Base-by-base conservation (phyloP, 495 filamentous ascomycete genomes). In the Gamarada debralockiae region DNA sequence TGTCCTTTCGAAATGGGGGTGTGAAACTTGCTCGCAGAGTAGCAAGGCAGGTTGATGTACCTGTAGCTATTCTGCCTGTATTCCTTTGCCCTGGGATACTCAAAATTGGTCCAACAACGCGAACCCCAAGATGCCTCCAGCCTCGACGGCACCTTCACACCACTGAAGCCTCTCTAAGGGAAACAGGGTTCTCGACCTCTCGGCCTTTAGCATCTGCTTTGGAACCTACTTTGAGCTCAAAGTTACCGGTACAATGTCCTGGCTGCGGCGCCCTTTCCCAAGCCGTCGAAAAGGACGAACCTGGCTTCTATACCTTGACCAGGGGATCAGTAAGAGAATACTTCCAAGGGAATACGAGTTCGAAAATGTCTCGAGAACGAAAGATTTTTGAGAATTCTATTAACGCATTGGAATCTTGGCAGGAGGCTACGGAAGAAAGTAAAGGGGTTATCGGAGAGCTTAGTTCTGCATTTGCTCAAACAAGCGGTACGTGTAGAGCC, bases 241-340 rank as follows among this genome's bases (percentile, higher is more conserved):
- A 55, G n/a, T 66, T 89, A 3, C 87, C 87, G 1, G 54, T 64
- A 3, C 74, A 78, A 59, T 99, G 93, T 64, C 82, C 87, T 18
- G 93, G 93, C 48, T 99, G 93, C 65, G 93, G 93, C 41, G 95
- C 92, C 25, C 79, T 85, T 51, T 78, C 85, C 43, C 93, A 97
- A 62, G 86, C 77, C 0, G 57, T 81, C 2, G 75, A 83, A 20
- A 75, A 84, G n/a, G 65, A 80, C 29, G 76, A 85, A 58, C 79
- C 92, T 1, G 93, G 93, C 37, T 96, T 82, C 69, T 97, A 88
- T 68, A 70, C 79, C 58, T 57, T 75, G 25, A 69, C 55, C 25
- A 78, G 84, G 60, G 85, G 75, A 59, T 62, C 66, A 37, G 68
- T 76, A 54, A 76, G 63, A 61, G 62, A 63, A 20, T 81, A 71